phyloP scores from a whole-genome alignment of 164 flowering plant species.

The Sextonia rubra region DNA sequence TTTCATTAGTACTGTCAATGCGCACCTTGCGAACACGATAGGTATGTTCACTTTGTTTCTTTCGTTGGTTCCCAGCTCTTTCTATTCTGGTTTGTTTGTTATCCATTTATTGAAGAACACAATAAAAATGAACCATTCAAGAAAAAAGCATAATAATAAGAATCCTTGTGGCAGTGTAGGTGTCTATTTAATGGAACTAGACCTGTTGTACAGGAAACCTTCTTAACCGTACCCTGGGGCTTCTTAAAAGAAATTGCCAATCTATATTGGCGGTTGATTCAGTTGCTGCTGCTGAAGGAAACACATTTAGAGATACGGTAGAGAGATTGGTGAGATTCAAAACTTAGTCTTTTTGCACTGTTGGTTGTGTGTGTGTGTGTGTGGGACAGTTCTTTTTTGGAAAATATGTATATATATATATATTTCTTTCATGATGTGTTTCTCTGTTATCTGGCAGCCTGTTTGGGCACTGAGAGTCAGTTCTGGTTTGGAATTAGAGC shows the following conservation, averaged over 20 bases:
- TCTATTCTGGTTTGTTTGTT: not conserved
- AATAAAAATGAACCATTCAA: too few species aligned
- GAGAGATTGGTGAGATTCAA: slow-evolving; percentile 57
- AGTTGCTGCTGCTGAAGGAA: slow-evolving; percentile 70
- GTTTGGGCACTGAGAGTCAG: too few species aligned
- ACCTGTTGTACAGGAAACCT: slow-evolving; percentile 71
- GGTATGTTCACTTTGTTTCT: slow-evolving; percentile 33
- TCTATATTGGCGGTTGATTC: slow-evolving; percentile 83
- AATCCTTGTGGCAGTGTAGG: not conserved
- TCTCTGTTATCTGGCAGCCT: too few species aligned
- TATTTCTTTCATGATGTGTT: too few species aligned
- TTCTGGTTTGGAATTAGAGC: too few species aligned
- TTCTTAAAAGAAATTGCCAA: slow-evolving; percentile 82
- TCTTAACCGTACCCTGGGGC: slow-evolving; percentile 96
- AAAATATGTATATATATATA: too few species aligned
- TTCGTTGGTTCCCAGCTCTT: not conserved
- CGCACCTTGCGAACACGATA: slow-evolving; percentile 92
- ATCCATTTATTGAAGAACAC: too few species aligned
- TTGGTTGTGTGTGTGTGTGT: too few species aligned
- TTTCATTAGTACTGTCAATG: slow-evolving; percentile 82
- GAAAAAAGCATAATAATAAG: not conserved
- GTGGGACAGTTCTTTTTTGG: too few species aligned
- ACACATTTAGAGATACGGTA: slow-evolving; percentile 54
- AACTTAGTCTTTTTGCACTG: not conserved
- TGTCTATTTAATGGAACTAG: not conserved